Evolutionary conservation across 305 asterid genomes (phyloP), one percentile per base, ranked within the genome.

Genomic region (Fraxinus xanthoxyloides): DNA sequence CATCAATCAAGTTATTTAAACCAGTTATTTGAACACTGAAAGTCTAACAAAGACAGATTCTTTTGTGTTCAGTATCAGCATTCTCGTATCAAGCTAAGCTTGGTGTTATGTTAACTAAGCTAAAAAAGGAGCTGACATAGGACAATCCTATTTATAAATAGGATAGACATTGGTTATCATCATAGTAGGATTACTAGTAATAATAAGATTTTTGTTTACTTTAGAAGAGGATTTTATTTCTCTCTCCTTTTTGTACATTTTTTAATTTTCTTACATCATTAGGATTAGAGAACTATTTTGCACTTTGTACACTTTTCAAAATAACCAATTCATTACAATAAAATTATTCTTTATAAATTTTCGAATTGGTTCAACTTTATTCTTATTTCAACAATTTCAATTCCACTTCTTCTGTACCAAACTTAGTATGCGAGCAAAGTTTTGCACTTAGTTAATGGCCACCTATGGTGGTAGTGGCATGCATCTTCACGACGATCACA

Each of bases 11-110:
- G 46, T 38, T 38, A 38, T 38, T 38, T 38, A 8, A 38, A 38
- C 35, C 19, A 67, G 38, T 67, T 30, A 28, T 54, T 85, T 28
- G 70, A 72, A 6, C 65, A 26, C 70, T 61, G 4, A n/a, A 85
- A 59, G 75, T 43, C 32, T 48, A 28, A 26, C 35, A 26, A 28
- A 28, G 34, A 21, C 36, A 74, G 24, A 48, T 32, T n/a, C 19
- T 12, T 51, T 79, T 46, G 28, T 67, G 7, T 67, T 13, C 75
- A 80, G 7, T 5, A 32, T 15, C 72, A 79, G 77, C n/a, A 69
- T 23, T 77, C 84, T 81, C 46, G 72, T 38, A 74, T 59, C 73
- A 59, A 61, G 32, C 7, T 13, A 75, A 10, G 51, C 8, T 36
- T 69, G 67, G 74, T 31, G 15, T 26, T 24, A 38, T 4, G 24